phyloP scores from a whole-genome alignment of 164 flowering plant species.

The Annona squamosa region DNA sequence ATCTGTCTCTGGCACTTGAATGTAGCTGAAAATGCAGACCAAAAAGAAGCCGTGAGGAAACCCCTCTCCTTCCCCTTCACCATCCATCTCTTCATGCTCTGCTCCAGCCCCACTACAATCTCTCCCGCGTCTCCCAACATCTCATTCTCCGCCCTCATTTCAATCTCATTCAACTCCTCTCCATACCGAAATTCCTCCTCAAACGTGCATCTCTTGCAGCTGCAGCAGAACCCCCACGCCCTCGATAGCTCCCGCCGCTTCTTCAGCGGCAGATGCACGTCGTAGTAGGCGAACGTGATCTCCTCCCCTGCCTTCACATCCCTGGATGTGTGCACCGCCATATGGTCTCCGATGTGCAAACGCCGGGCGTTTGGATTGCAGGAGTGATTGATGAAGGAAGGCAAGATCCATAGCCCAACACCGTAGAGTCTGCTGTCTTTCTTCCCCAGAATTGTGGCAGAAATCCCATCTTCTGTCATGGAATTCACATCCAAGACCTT shows the following conservation, averaged over 20 bases:
- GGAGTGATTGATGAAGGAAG: conserved; percentile 83
- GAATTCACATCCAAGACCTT: conserved; percentile 80
- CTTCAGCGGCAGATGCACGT: conserved; percentile 42
- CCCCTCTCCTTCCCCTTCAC: conserved; percentile 60
- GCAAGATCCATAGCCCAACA: conserved; percentile 72
- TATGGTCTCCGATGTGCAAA: conserved; percentile 62
- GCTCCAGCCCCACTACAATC: conserved; percentile 49
- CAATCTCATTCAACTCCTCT: conserved; percentile 50
- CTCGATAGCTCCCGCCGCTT: conserved; percentile 44
- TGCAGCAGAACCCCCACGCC: conserved; percentile 71
- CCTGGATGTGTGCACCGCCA: conserved; percentile 59
- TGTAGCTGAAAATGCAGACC: conserved; percentile 43
- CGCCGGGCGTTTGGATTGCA: conserved; percentile 75
- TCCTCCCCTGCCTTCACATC: conserved; percentile 85
- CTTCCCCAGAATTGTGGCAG: conserved; percentile 59
- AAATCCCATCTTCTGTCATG: conserved; percentile 52
- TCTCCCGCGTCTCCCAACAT: conserved; percentile 47
- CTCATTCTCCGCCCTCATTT: conserved; percentile 29
- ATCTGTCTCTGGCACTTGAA: conserved; percentile 43
- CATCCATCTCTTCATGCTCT: conserved; percentile 54
- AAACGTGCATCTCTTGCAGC: conserved; percentile 68
- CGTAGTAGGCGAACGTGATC: conserved; percentile 73
- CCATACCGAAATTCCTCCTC: conserved; percentile 38
- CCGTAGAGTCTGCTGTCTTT: conserved; percentile 51
- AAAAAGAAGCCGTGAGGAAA: conserved; percentile 66